Conservation (phyloP, 805 yeast species). For the Middelhovenomyces tepae region DNA sequence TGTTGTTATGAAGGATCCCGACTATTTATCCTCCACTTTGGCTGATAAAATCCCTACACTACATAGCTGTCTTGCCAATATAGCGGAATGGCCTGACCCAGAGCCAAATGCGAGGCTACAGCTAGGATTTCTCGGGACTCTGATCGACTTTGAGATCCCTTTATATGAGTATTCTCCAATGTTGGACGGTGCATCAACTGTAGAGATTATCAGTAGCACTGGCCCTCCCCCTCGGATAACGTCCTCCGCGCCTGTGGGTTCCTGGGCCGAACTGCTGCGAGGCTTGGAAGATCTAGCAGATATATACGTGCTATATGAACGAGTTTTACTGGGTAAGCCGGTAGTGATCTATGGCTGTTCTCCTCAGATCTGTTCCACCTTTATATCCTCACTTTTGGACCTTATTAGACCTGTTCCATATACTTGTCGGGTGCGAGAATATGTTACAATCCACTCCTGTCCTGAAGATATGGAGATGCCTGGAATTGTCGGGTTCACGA, state of each 20-base stretch:
- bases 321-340: constrained; percentile 14
- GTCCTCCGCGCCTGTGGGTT: background rate
- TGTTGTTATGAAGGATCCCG: constrained; percentile 9
- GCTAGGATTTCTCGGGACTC: constrained; percentile 10
- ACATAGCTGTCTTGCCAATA: constrained; percentile 18
- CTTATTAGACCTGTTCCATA: constrained; percentile 17
- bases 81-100: constrained; percentile 20
- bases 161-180: background rate
- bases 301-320: constrained; percentile 19
- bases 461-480: constrained; percentile 2
- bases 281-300: constrained; percentile 10
- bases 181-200: background rate
- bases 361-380: constrained; percentile 18
- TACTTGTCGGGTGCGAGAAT: constrained; percentile 15
- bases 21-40: constrained; percentile 8
- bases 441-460: constrained; percentile 21
- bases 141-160: background rate
- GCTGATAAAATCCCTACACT: constrained; percentile 17
- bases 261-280: constrained; percentile 5
- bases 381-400: constrained; percentile 14
- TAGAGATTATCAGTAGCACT: too few relatives aligned
- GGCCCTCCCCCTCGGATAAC: too few relatives aligned
- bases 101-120: constrained; percentile 9
- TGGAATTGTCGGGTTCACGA: constrained; percentile 18
- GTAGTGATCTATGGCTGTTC: constrained; percentile 15